Percentiles rank a stretch among this genome's conserved stretches.
Conservation (phyloP, 352 stramenopile genomes). For the Phytophthora idaei region DNA sequence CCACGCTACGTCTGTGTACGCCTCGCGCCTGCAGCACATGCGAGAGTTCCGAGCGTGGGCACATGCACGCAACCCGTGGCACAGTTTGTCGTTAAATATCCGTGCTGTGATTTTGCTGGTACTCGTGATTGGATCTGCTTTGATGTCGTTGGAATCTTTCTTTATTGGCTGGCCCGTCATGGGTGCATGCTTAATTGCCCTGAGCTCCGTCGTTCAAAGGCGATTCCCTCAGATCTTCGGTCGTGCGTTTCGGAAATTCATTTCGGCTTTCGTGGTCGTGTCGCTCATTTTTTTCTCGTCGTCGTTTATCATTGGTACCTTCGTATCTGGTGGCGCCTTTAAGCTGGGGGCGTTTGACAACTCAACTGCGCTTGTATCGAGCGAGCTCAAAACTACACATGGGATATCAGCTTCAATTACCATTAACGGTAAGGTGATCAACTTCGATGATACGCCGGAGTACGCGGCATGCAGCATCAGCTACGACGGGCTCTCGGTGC, state of each 20-base stretch:
- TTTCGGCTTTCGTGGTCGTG: constrained; percentile 72
- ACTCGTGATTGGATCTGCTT: constrained; percentile 56
- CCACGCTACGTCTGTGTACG: constrained; percentile 28
- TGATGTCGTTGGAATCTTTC: constrained; percentile 68
- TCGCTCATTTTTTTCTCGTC: constrained; percentile 87
- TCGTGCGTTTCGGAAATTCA: constrained; percentile 73
- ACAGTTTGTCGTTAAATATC: constrained; percentile 46
- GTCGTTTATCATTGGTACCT: constrained; percentile 76
- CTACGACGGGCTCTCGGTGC: constrained; percentile 59
- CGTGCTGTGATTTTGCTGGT: constrained; percentile 58
- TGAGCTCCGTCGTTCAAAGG: constrained; percentile 69
- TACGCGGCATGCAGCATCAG: constrained; percentile 81
- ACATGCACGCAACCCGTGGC: constrained; percentile 61
- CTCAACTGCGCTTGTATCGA: constrained; percentile 37
- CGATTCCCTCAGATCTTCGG: constrained; percentile 84
- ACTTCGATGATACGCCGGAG: constrained; percentile 53
- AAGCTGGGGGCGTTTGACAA: constrained; percentile 56
- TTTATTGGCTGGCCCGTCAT: constrained; percentile 79
- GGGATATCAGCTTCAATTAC: constrained; percentile 38
- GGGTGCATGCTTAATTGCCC: constrained; percentile 67
- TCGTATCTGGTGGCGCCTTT: constrained; percentile 65
- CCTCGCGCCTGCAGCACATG: constrained; percentile 43
- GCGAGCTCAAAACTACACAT: constrained; percentile 35
- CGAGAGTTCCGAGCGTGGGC: constrained; percentile 42
- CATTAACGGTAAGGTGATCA: constrained; percentile 50